Conservation (phyloP, 768 basidiomycete species). For the Favolaschia claudopus region DNA sequence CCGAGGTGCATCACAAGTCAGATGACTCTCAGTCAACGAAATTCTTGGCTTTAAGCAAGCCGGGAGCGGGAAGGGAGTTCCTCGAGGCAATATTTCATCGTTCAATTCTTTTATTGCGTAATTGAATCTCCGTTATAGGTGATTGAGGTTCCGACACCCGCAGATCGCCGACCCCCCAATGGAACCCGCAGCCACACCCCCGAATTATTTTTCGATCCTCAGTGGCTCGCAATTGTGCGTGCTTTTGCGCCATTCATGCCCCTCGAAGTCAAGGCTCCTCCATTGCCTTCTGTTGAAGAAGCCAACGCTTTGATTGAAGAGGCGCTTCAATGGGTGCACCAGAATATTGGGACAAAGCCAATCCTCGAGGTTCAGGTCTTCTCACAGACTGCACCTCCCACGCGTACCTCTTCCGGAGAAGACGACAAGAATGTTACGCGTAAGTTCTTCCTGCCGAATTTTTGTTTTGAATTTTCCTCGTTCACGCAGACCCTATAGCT, state of each 20-base stretch:
- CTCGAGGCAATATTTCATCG: slow-evolving; percentile 70
- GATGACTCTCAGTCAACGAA: slow-evolving; percentile 45
- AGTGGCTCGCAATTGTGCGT: slow-evolving; percentile 94
- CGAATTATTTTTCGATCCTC: slow-evolving; percentile 75
- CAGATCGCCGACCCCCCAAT: slow-evolving; percentile 16
- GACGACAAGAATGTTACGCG: slow-evolving; percentile 41
- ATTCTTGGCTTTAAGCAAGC: slow-evolving; percentile 94
- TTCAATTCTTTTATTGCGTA: neutral
- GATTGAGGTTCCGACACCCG: slow-evolving; percentile 61
- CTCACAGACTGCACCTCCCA: slow-evolving; percentile 53
- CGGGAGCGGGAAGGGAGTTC: slow-evolving; percentile 76
- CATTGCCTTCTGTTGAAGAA: slow-evolving; percentile 66
- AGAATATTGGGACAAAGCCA: slow-evolving; percentile 45
- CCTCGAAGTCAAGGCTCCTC: slow-evolving; percentile 50
- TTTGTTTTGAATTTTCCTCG: slow-evolving; percentile 39
- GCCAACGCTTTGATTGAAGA: slow-evolving; percentile 61
- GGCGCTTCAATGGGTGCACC: slow-evolving; percentile 73
- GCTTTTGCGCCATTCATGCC: slow-evolving; percentile 86
- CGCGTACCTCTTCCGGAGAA: slow-evolving; percentile 57
- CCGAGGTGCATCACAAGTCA: slow-evolving; percentile 53
- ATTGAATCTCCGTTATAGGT: slow-evolving; percentile 53
- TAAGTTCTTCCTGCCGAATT: slow-evolving; percentile 36
- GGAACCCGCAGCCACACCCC: slow-evolving; percentile 33
- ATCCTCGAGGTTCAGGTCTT: slow-evolving; percentile 74
- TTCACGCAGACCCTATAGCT: slow-evolving; percentile 55